Conservation (phyloP, 768 basidiomycete genomes). For the Paxillus rubicundulus region DNA sequence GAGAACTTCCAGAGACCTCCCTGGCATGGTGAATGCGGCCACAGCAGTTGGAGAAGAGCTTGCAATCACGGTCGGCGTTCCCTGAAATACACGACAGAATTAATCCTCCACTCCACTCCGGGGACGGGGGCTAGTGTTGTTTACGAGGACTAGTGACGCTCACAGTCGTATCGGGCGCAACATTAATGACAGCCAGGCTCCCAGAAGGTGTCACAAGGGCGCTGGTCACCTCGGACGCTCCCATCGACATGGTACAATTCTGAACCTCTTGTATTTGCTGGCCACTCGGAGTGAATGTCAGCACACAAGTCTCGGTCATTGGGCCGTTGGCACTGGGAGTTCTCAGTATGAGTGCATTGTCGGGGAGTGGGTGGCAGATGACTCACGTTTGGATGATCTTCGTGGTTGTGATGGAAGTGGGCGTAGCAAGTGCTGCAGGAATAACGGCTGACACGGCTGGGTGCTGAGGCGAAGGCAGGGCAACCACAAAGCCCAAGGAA, state of each 20-base stretch:
- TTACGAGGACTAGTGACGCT: constrained; percentile 3
- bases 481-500: constrained; percentile 25
- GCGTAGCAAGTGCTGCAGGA: constrained; percentile 24
- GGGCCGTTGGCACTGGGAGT: constrained; percentile 45
- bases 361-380: too few species aligned
- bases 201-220: constrained; percentile 11
- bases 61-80: constrained; percentile 33
- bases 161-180: constrained; percentile 23
- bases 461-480: constrained; percentile 21
- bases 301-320: constrained; percentile 56
- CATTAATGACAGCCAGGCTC: constrained; percentile 13
- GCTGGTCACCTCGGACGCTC: constrained; percentile 9
- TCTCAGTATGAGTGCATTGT: not conserved
- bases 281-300: constrained; percentile 55
- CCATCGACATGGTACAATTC: constrained; percentile 46
- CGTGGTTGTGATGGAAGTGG: constrained; percentile 38
- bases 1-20: constrained; percentile 68
- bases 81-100: constrained; percentile 8
- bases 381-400: constrained; percentile 42
- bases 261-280: constrained; percentile 51
- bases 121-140: constrained; percentile 3
- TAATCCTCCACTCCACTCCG: not conserved
- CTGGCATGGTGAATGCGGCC: constrained; percentile 61
- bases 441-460: constrained; percentile 12
- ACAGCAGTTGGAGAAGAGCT: constrained; percentile 26